Conservation (phyloP, 2,329 filamentous ascomycete species). For the Bimuria novae-zelandiae region DNA sequence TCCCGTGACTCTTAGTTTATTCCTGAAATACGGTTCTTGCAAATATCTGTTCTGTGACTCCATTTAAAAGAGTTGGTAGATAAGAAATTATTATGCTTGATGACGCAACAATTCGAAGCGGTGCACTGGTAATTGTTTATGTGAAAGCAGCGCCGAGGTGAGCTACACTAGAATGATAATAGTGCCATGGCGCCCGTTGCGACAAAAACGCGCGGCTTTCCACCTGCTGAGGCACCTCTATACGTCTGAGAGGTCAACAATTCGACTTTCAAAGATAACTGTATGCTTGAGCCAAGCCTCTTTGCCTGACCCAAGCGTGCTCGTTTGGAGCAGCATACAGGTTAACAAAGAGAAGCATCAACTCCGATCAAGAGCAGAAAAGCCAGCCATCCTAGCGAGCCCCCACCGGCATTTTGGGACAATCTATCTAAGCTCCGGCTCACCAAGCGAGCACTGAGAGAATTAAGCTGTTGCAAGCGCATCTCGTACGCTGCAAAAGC, state of each 20-base stretch:
- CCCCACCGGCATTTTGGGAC: slow-evolving; percentile 17
- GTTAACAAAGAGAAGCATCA: slow-evolving; percentile 3
- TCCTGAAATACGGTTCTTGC: too few species aligned
- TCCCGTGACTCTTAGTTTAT: too few species aligned
- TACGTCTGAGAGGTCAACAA: background rate
- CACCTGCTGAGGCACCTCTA: background rate
- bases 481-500: background rate
- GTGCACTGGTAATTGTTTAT: too few species aligned
- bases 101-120: too few species aligned
- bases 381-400: slow-evolving; percentile 4
- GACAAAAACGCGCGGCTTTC: background rate
- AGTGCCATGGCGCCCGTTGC: background rate
- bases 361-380: slow-evolving; percentile 6
- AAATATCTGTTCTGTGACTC: too few species aligned
- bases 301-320: slow-evolving; percentile 10
- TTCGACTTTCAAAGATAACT: slow-evolving; percentile 1
- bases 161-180: too few species aligned
- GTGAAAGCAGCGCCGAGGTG: too few species aligned
- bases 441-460: slow-evolving; percentile 22
- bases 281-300: slow-evolving; percentile 10
- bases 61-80: too few species aligned
- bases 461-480: slow-evolving; percentile 15
- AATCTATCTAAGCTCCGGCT: slow-evolving; percentile 23
- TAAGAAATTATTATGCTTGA: too few species aligned
- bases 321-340: slow-evolving; percentile 7